phyloP scores from a whole-genome alignment of 768 basidiomycete species.

The Tricholoma bakamatsutake region DNA sequence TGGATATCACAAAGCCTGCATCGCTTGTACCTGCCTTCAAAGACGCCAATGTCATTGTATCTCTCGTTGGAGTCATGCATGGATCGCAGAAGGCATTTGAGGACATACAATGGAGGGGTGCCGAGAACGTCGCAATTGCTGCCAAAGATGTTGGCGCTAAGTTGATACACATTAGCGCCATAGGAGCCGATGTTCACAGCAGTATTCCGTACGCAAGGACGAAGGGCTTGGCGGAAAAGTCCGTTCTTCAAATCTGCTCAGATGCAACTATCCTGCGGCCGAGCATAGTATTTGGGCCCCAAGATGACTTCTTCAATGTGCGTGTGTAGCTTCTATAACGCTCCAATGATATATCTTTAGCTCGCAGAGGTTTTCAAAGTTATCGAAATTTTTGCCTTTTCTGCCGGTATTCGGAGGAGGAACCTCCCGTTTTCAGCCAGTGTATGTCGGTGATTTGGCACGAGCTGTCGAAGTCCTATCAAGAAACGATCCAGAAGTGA shows the following conservation, averaged over 20 bases:
- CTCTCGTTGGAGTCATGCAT: slow-evolving; percentile 63
- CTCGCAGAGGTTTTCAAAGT: slow-evolving; percentile 51
- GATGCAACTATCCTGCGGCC: slow-evolving; percentile 63
- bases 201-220: slow-evolving; percentile 54
- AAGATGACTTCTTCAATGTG: slow-evolving; percentile 72
- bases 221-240: slow-evolving; percentile 57
- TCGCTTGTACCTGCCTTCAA: slow-evolving; percentile 45
- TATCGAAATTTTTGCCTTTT: slow-evolving; percentile 59
- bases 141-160: slow-evolving; percentile 49
- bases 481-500: slow-evolving; percentile 35
- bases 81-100: slow-evolving; percentile 54
- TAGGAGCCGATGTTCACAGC: slow-evolving; percentile 62
- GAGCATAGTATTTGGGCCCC: slow-evolving; percentile 71
- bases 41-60: slow-evolving; percentile 53
- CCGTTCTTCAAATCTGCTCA: slow-evolving; percentile 39
- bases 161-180: slow-evolving; percentile 64
- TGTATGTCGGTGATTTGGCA: slow-evolving; percentile 67
- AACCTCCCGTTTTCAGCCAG: slow-evolving; percentile 59
- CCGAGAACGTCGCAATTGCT: slow-evolving; percentile 55
- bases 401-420: slow-evolving; percentile 79
- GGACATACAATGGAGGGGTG: slow-evolving; percentile 57
- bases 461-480: slow-evolving; percentile 53
- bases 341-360: background rate
- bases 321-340: slow-evolving; percentile 12
- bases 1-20: slow-evolving; percentile 51